Evolutionary conservation across 176 grass and related monocot species (phyloP).

Genomic region (Bolboschoenus planiculmis): DNA sequence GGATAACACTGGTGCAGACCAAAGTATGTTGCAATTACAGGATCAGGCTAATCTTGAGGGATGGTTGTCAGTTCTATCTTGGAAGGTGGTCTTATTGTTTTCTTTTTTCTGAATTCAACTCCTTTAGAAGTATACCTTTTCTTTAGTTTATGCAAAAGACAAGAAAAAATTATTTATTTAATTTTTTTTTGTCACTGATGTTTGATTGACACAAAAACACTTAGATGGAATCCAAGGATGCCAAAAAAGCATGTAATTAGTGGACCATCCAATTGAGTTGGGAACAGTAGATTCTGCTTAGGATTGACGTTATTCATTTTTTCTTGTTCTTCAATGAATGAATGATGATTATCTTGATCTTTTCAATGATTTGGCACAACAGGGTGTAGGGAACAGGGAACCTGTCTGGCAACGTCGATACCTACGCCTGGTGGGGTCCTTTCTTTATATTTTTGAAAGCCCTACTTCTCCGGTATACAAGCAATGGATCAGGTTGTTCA

Average conservation of each 20-base stretch:
- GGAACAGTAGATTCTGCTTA: neutral
- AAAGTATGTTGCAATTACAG: slow-evolving; percentile 56
- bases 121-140: neutral
- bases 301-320: neutral
- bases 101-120: neutral
- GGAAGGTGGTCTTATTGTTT: slow-evolving; percentile 75
- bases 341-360: neutral
- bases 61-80: slow-evolving; percentile 80
- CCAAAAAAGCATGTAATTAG: neutral
- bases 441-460: slow-evolving; percentile 89
- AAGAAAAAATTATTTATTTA: neutral
- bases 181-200: neutral
- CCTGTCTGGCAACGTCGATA: slow-evolving; percentile 79
- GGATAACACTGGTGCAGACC: slow-evolving; percentile 33
- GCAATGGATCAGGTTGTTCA: slow-evolving; percentile 73
- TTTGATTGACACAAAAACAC: neutral
- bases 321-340: neutral
- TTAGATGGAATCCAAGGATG: neutral
- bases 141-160: neutral
- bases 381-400: slow-evolving; percentile 97
- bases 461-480: slow-evolving; percentile 71
- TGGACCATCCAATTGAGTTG: neutral
- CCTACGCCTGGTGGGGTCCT: slow-evolving; percentile 73
- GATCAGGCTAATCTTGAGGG: slow-evolving; percentile 91
- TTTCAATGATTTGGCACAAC: slow-evolving; percentile 19